Evolutionary conservation across 371 early-diverging fungal genomes (phyloP).

Genomic region (Blyttiomyces sp.): DNA sequence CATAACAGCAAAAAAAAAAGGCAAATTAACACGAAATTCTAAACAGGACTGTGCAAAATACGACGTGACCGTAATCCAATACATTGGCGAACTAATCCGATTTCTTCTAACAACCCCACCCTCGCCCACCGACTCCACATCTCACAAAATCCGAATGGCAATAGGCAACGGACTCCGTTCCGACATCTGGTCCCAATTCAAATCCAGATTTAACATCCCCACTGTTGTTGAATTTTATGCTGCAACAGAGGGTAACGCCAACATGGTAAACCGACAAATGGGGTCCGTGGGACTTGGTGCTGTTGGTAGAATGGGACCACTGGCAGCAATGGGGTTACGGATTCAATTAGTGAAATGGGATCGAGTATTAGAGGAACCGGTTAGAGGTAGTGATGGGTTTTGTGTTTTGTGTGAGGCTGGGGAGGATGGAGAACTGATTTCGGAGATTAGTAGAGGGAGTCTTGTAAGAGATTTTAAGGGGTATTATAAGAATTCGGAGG

Average conservation of each 20-base stretch:
- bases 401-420: slow-evolving; percentile 42
- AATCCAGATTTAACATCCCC: slow-evolving; percentile 52
- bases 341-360: slow-evolving; percentile 28
- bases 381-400: slow-evolving; percentile 40
- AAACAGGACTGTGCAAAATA: not conserved
- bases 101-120: slow-evolving; percentile 56
- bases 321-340: slow-evolving; percentile 29
- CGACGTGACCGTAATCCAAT: slow-evolving; percentile 36
- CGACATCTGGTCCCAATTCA: slow-evolving; percentile 65
- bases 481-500: slow-evolving; percentile 45
- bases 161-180: slow-evolving; percentile 71
- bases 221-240: slow-evolving; percentile 57
- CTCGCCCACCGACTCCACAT: slow-evolving; percentile 48
- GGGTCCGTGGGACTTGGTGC: slow-evolving; percentile 50
- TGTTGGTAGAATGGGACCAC: slow-evolving; percentile 38
- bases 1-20: not conserved
- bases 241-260: slow-evolving; percentile 50
- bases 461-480: slow-evolving; percentile 38
- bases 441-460: slow-evolving; percentile 23
- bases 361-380: slow-evolving; percentile 35
- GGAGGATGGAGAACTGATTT: slow-evolving; percentile 54
- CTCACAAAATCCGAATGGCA: slow-evolving; percentile 45
- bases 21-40: not conserved
- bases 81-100: slow-evolving; percentile 71
- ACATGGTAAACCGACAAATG: slow-evolving; percentile 50